These are phyloP conservation scores for Colletotrichum acutatum DNA, from an alignment of 2,329 filamentous ascomycete species.

Conservation along the genomic window DNA sequence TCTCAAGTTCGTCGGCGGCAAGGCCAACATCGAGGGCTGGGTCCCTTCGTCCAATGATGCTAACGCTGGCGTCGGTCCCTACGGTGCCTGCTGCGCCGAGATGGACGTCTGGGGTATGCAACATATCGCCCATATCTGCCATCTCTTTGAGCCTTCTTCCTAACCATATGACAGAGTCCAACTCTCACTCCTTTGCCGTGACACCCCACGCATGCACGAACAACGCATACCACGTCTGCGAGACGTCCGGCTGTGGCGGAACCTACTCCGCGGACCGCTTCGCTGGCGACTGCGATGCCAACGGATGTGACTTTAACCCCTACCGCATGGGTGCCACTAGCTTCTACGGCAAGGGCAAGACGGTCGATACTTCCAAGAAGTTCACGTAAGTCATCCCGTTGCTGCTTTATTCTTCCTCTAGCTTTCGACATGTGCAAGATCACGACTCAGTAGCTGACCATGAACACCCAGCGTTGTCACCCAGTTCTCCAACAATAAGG, in stretches of 20 bases:
- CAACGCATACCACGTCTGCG: constrained; percentile 50
- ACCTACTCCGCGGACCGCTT: constrained; percentile 61
- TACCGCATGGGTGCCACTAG: constrained; percentile 69
- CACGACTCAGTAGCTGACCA: neutral
- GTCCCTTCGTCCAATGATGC: constrained; percentile 59
- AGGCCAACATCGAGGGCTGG: constrained; percentile 57
- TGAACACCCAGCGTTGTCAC: constrained; percentile 63
- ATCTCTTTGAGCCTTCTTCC: neutral
- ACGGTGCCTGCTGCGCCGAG: constrained; percentile 67
- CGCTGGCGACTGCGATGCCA: constrained; percentile 69
- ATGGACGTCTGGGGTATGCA: constrained; percentile 69
- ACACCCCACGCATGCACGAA: constrained; percentile 67
- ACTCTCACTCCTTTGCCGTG: constrained; percentile 64
- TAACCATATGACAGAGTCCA: constrained; percentile 51
- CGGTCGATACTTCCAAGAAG: constrained; percentile 65
- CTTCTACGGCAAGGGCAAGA: constrained; percentile 69
- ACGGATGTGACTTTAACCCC: constrained; percentile 74
- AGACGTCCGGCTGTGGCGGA: constrained; percentile 55
- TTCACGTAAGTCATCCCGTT: constrained; percentile 52
- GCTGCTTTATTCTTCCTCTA: too few species aligned
- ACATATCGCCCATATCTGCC: neutral
- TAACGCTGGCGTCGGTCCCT: constrained; percentile 59
- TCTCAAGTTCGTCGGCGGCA: constrained; percentile 61
- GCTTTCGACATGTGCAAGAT: neutral
- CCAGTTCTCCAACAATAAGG: constrained; percentile 62